Evolutionary conservation across 768 basidiomycete species (phyloP), one percentile per base, ranked within the genome.

Genomic region (Coprinellus aureogranulatus): DNA sequence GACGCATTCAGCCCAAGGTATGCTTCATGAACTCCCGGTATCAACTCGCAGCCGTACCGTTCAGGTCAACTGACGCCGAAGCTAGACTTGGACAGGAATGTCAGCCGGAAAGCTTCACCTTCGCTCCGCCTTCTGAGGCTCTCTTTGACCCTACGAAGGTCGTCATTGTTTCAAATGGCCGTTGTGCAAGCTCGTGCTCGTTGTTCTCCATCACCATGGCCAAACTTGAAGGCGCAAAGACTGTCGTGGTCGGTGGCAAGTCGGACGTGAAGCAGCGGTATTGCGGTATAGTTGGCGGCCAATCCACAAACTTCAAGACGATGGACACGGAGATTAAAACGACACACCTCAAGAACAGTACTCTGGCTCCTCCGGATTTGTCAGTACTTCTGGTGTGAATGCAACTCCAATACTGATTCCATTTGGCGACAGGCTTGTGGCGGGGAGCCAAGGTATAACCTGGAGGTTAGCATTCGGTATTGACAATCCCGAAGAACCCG

Each of bases 321-420:
- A 83, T 86, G 6, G 84, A 86, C 62, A 83, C 83, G 5, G 80
- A 85, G 65, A 73, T 85, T 58, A 85, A 85, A 83, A 80, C 81
- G 8, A 73, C 79, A 10, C 68, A 77, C 26, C 70, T 86, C 55
- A 85, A 85, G 71, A 78, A 78, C 64, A 75, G 81, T 61, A 58
- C 76, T 3, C 73, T 85, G n/a, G 82, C 85, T 2, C 85, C 85
- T 54, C 84, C 84, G 48, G 84, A 86, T 71, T 73, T 86, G 83
- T 84, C 61, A 60, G 81, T 74, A 20, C 3, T 37, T 22, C 30
- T 40, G 2, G 16, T 18, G 8, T 34, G 34, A 22, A 14, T 16
- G 41, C 25, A 31, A 11, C 45, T 23, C 2, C 34, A 20, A 40
- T 41, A 48, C 34, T 31, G 23, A 42, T 34, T 23, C 28, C 25